Conservation (phyloP, 179 eudicot species). For the Carnegiea gigantea region DNA sequence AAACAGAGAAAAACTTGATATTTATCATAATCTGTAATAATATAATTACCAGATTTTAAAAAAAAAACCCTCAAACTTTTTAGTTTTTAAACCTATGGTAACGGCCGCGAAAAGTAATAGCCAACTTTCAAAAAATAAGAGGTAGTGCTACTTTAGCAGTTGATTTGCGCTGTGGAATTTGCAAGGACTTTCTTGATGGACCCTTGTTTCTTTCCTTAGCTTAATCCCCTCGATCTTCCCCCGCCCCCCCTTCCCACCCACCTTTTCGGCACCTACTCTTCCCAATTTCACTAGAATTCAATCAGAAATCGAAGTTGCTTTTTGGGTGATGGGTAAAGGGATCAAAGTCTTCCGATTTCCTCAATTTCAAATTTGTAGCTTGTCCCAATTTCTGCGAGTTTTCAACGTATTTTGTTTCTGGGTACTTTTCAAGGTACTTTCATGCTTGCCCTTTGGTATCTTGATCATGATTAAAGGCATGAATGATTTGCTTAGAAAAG, state of each 20-base stretch:
- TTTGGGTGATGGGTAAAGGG: not conserved
- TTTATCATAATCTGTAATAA: too few species aligned
- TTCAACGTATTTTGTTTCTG: not conserved
- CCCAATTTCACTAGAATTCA: not conserved
- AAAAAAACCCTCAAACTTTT: too few species aligned
- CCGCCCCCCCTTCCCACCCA: too few species aligned
- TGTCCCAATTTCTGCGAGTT: not conserved
- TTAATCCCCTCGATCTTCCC: not conserved
- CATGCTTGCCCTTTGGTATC: not conserved
- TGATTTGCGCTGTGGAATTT: not conserved
- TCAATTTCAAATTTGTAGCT: slow-evolving; percentile 7
- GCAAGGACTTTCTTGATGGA: not conserved
- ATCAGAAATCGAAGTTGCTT: not conserved
- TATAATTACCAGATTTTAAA: too few species aligned
- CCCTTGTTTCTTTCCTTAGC: not conserved
- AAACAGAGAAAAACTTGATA: too few species aligned
- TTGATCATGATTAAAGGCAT: not conserved
- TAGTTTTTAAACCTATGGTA: not conserved
- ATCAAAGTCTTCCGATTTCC: not conserved
- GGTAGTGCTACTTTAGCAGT: not conserved
- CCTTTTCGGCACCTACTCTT: too few species aligned
- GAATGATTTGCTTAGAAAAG: not conserved
- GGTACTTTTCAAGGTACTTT: slow-evolving; percentile 14
- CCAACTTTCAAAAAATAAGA: too few species aligned
- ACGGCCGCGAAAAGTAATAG: not conserved